phyloP scores from a whole-genome alignment of 2,329 filamentous ascomycete genomes.

The Cadophora sp. region DNA sequence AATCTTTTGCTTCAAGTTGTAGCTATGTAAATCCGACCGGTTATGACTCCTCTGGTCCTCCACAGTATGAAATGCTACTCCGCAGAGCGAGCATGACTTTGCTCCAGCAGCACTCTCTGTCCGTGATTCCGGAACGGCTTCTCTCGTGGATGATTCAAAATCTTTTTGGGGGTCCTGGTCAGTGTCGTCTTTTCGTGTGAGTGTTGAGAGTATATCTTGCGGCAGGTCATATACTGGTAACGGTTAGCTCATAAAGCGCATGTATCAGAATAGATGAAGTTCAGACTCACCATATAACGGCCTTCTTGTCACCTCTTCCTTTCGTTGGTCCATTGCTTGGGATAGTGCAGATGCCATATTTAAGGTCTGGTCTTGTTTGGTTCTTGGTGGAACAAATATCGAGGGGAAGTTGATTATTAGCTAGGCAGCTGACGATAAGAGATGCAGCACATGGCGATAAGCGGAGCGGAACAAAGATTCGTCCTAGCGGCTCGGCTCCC shows the following conservation, averaged over 20 bases:
- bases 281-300: conserved; percentile 48
- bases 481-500: conserved; percentile 9
- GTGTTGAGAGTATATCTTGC: conserved; percentile 46
- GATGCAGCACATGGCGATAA: conserved; percentile 24
- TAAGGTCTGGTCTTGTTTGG: not conserved
- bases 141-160: conserved; percentile 38
- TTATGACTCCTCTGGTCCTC: conserved; percentile 86
- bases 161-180: conserved; percentile 38
- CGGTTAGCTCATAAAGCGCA: conserved; percentile 26
- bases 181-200: conserved; percentile 44
- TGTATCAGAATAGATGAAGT: not conserved
- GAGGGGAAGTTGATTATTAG: conserved; percentile 8
- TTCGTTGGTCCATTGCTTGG: conserved; percentile 43
- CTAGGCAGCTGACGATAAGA: conserved; percentile 10
- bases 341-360: not conserved
- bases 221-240: conserved; percentile 46
- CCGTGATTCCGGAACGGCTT: conserved; percentile 47
- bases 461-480: conserved; percentile 17
- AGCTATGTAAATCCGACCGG: conserved; percentile 89
- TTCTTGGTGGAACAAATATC: not conserved
- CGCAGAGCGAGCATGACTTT: conserved; percentile 83
- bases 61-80: conserved; percentile 72
- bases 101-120: conserved; percentile 60
- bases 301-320: conserved; percentile 48
- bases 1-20: conserved; percentile 93